Base-by-base conservation (phyloP, 148 eudicot genomes). In the Agrostemma githago region DNA sequence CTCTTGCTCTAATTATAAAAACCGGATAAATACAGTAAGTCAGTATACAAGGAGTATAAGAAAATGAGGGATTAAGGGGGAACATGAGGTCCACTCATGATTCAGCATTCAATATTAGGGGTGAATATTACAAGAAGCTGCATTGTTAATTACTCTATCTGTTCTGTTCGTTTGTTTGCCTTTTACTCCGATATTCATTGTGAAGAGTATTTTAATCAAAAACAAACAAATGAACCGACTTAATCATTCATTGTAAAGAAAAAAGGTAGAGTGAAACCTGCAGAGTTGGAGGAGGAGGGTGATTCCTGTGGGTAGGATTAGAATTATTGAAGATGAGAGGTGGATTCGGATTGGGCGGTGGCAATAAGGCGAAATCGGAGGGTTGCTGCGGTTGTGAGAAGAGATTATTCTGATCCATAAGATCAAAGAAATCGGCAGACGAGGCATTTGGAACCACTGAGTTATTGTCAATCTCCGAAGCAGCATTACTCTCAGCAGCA, bases 281-380 rank as follows among this genome's bases (percentile, higher is more conserved):
- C 5, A 66, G 16, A 66, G 76, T 4, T 10, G 80, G 61, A n/a
- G 80, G 61, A 74, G 61, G 19, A 34, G 51, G 19, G 16, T 61
- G 14, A 62, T 68, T 20, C 34, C 34, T 26, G 34, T 26, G 34
- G 62, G 79, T 6, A 58, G 71, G 73, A 77, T 48, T 53, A 61
- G 79, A 44, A 68, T 44, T 37, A 68, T 44, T 37, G 81, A 72
- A 61, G 76, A 74, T 67, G 26, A 44, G 20, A 72, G 34, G 60
- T 8, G 58, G 58, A 38, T 11, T 39, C 17, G 16, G 16, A 41
- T 16, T n/a, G 41, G 46, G 17, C 6, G 4, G 5, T 40, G 41
- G 19, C 17, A 40, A 4, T 66, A 78, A 58, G 8, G 56, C 17
- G n/a, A 72, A 77, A 40, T 63, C 41, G 9, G 6, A 44, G 4